phyloP scores from a whole-genome alignment of 495 filamentous ascomycete genomes.

The Neohortaea acidophila region DNA sequence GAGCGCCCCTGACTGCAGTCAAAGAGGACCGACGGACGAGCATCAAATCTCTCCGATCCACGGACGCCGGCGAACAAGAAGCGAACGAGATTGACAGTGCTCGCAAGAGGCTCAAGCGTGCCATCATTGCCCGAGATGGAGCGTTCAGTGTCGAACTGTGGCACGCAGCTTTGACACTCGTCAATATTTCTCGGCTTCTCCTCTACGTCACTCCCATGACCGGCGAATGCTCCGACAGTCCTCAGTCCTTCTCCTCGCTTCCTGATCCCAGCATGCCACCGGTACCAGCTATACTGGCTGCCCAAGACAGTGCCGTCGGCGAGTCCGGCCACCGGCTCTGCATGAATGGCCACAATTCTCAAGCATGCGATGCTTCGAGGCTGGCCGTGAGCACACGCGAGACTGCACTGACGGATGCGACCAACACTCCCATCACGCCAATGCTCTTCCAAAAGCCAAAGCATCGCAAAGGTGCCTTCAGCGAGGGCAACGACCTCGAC shows the following conservation, averaged over 20 bases:
- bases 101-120: slow-evolving; percentile 19
- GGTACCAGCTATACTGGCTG: too few species aligned
- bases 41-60: slow-evolving; percentile 4
- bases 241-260: not conserved
- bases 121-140: slow-evolving; percentile 13
- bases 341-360: not conserved
- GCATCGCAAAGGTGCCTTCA: slow-evolving; percentile 16
- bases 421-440: slow-evolving; percentile 10
- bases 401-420: slow-evolving; percentile 9
- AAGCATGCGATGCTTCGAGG: slow-evolving; percentile 1
- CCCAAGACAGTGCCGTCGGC: not conserved
- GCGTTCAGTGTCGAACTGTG: slow-evolving; percentile 16
- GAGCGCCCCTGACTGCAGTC: slow-evolving; percentile 1
- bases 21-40: slow-evolving; percentile 10
- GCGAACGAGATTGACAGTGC: slow-evolving; percentile 15
- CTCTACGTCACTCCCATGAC: not conserved
- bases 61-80: slow-evolving; percentile 7
- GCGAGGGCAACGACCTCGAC: slow-evolving; percentile 10
- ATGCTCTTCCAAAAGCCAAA: slow-evolving; percentile 7
- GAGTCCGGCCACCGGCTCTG: not conserved
- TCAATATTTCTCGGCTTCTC: slow-evolving; percentile 3
- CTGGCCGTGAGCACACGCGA: slow-evolving; percentile 1
- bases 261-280: not conserved
- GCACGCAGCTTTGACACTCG: slow-evolving; percentile 12
- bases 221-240: not conserved